Base-by-base conservation (phyloP, 257 asterid genomes). In the Nicotiana obtusifolia region DNA sequence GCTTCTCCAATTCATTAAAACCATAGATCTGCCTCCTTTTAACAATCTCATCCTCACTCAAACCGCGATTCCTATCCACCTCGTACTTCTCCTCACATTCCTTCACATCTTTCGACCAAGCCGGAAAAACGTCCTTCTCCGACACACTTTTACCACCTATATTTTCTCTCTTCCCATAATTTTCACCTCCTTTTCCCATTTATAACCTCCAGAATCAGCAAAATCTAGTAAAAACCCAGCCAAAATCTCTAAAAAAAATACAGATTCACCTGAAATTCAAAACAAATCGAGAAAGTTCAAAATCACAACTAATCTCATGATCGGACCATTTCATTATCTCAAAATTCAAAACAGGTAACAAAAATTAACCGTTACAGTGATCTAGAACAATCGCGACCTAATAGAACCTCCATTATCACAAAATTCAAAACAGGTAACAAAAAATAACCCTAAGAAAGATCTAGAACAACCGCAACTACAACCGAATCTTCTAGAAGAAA, bases 181-280 rank as follows among this genome's bases (percentile, higher is more conserved):
- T 78, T 44, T 94, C 82, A 89, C 95, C 97, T 77, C 95, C 99
- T 87, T 88, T 96, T 5, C 99, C 99, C 99, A 95, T 95, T 67
- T 88, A 86, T 62, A 56, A 65, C 83, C 83, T 76, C 71, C 80
- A 19, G 82, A 85, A 78, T 77, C 80, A 59, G 33, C 71, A 77
- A 62, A 64, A 67, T 71, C 31, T 53, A 59, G 56, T 69, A 16
- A 60, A 84, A 17, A 30, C 13, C 66, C 73, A 76, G 71, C 22
- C 53, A 61, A 76, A 37, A 49, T 17, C 85, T 77, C 90, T 82
- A 33, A 82, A 35, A 83, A 83, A 83, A 83, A 79, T 52, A 69
- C 84, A 84, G 87, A 84, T 73, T 80, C 81, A 82, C 82, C 82
- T 77, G 76, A 80, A 76, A 78, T 37, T 64, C 52, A 81, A 82